These are phyloP conservation scores for Clarireedia homoeocarpa DNA, from an alignment of 2,329 filamentous ascomycete species.

Conservation along the genomic window DNA sequence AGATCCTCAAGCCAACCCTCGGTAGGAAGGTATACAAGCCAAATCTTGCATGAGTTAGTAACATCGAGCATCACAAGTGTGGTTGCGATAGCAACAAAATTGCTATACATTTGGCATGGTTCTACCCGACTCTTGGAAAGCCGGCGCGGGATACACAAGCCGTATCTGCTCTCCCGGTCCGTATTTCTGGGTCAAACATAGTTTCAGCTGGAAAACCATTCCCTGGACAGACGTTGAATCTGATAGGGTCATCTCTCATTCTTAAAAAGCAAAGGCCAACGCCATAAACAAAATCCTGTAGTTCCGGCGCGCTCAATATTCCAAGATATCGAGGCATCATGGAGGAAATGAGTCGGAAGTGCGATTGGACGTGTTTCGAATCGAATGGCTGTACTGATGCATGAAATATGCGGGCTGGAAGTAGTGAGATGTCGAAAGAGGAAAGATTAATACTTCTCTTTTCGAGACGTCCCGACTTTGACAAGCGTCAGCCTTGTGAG, in stretches of 20 bases:
- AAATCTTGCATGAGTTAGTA: too few relatives aligned
- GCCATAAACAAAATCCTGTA: neutral
- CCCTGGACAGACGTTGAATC: neutral
- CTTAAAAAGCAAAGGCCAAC: neutral
- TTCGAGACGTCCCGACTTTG: neutral
- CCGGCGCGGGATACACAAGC: neutral
- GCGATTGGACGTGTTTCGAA: slow-evolving; percentile 1
- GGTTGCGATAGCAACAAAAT: slow-evolving; percentile 5
- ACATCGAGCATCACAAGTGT: neutral
- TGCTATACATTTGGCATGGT: neutral
- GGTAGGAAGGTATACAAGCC: neutral
- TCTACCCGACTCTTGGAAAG: neutral
- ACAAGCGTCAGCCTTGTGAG: slow-evolving; percentile 2
- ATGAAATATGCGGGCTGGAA: neutral
- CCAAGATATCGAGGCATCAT: neutral
- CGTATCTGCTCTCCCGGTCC: too few relatives aligned
- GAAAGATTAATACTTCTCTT: neutral
- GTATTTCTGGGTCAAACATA: neutral
- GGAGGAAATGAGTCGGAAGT: neutral
- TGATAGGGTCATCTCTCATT: neutral
- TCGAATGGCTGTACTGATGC: neutral
- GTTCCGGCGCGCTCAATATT: neutral
- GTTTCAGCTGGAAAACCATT: neutral
- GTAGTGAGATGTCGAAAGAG: neutral
- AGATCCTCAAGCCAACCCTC: neutral